These are phyloP conservation scores for Effrenium voratum DNA, from an alignment of 73 alveolate genomes.

Conservation along the genomic window DNA sequence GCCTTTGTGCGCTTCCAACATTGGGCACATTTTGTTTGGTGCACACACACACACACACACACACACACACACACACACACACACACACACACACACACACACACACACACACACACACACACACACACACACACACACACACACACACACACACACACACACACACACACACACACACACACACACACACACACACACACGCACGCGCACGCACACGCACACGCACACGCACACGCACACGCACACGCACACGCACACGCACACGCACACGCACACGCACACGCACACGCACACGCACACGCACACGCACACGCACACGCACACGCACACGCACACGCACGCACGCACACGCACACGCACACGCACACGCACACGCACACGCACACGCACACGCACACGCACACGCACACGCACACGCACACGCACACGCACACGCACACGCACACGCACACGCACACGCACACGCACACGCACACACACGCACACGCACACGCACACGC, in stretches of 20 bases:
- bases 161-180: background rate
- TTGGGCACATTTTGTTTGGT: too few relatives aligned
- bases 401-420: background rate
- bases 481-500: background rate
- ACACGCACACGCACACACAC: background rate
- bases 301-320: background rate
- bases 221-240: background rate
- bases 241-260: background rate
- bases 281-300: background rate
- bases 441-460: background rate
- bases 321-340: background rate
- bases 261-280: background rate
- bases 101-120: too few relatives aligned
- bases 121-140: too few relatives aligned
- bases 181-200: background rate
- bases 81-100: too few relatives aligned
- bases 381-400: background rate
- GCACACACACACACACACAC: too few relatives aligned
- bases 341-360: background rate
- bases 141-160: background rate
- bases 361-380: background rate
- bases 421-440: background rate
- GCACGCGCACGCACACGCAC: background rate
- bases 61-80: too few relatives aligned
- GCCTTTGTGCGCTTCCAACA: too few relatives aligned